phyloP scores from a whole-genome alignment of 768 basidiomycete species.

The Termitomyces sp. region DNA sequence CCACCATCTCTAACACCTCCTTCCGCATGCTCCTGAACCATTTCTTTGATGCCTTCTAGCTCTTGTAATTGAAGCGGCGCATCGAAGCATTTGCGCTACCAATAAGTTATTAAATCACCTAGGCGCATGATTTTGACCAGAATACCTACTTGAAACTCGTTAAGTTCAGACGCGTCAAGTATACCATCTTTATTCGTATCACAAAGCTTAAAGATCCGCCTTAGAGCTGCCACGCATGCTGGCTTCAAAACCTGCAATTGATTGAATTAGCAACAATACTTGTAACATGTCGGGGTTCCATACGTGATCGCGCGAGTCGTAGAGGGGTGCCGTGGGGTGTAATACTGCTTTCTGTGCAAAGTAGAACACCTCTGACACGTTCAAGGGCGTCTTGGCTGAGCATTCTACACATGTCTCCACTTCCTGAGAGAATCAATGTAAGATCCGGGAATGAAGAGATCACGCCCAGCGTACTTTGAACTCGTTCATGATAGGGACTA shows the following conservation, averaged over 20 bases:
- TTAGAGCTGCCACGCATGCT: constrained; percentile 82
- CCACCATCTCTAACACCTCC: constrained; percentile 75
- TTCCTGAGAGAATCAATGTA: constrained; percentile 56
- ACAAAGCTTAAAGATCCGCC: constrained; percentile 94
- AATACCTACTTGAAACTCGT: constrained; percentile 88
- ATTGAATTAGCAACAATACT: constrained; percentile 8
- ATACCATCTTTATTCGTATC: constrained; percentile 94
- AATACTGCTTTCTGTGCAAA: constrained; percentile 98
- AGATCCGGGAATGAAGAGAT: constrained; percentile 2
- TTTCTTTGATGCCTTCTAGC: constrained; percentile 92
- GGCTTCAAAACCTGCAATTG: constrained; percentile 78
- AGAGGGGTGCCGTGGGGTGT: constrained; percentile 94
- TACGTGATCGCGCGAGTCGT: constrained; percentile 94
- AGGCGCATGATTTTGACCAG: background rate
- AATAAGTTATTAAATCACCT: constrained; percentile 8
- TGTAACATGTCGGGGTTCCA: constrained; percentile 21
- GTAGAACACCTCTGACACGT: constrained; percentile 97
- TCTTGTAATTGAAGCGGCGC: constrained; percentile 90
- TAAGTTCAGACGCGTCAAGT: constrained; percentile 85
- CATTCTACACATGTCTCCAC: constrained; percentile 98
- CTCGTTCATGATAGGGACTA: constrained; percentile 95
- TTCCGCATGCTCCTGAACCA: constrained; percentile 78
- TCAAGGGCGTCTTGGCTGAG: constrained; percentile 86
- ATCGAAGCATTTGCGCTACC: constrained; percentile 91
- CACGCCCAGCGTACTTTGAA: constrained; percentile 72